Conservation (phyloP, 495 filamentous ascomycete species). For the Aspergillus campestris region DNA sequence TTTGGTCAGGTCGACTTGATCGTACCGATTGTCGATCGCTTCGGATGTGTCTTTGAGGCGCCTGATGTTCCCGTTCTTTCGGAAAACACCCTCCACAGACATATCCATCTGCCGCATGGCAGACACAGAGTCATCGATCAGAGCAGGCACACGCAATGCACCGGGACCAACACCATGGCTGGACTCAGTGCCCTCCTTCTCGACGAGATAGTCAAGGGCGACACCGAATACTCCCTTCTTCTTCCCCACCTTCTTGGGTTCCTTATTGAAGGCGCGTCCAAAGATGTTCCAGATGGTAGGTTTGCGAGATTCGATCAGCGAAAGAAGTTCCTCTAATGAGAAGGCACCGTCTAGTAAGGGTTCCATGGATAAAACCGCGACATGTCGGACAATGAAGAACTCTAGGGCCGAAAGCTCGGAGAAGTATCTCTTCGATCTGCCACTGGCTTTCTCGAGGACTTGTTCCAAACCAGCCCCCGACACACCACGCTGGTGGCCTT, state of each 20-base stretch:
- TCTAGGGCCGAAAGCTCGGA: slow-evolving; percentile 93
- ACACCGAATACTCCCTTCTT: slow-evolving; percentile 95
- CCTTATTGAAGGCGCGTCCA: slow-evolving; percentile 86
- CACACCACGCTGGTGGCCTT: slow-evolving; percentile 70
- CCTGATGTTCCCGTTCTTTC: slow-evolving; percentile 97
- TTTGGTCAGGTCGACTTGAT: slow-evolving; percentile 69
- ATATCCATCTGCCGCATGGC: slow-evolving; percentile 99
- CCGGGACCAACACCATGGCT: slow-evolving; percentile 93
- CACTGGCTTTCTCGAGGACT: slow-evolving; percentile 17
- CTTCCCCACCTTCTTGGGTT: slow-evolving; percentile 67
- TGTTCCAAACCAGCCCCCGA: slow-evolving; percentile 55
- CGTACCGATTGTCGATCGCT: slow-evolving; percentile 74
- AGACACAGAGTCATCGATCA: slow-evolving; percentile 85
- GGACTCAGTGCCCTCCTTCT: slow-evolving; percentile 90
- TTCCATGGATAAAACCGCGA: slow-evolving; percentile 93
- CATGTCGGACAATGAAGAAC: slow-evolving; percentile 93
- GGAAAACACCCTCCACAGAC: slow-evolving; percentile 96
- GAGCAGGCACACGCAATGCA: slow-evolving; percentile 72
- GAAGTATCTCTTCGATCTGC: slow-evolving; percentile 71
- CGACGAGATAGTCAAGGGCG: slow-evolving; percentile 70
- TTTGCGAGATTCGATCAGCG: slow-evolving; percentile 88
- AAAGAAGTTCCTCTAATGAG: slow-evolving; percentile 87
- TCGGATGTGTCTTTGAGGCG: slow-evolving; percentile 77
- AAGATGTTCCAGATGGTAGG: slow-evolving; percentile 97
- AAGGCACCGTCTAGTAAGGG: slow-evolving; percentile 85